Evolutionary conservation across 2,329 filamentous ascomycete species (phyloP).

Genomic region (Coleophoma crateriformis): DNA sequence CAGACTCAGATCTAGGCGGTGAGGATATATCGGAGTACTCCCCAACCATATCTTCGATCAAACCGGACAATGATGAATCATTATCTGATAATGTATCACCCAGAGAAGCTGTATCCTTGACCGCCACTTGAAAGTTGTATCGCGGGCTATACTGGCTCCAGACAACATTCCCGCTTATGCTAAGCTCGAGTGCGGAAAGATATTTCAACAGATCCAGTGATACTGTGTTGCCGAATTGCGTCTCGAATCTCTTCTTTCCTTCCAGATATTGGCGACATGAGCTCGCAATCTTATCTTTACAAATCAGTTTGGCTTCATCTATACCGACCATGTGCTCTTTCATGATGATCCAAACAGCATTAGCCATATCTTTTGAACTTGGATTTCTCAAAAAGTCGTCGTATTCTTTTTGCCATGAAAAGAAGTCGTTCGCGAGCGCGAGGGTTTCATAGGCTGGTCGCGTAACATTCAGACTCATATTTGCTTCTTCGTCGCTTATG

Average conservation of each 20-base stretch:
- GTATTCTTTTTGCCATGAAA: constrained; percentile 31
- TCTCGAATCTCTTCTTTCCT: not conserved
- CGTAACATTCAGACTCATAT: not conserved
- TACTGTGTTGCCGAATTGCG: constrained; percentile 1
- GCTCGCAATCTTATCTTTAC: constrained; percentile 10
- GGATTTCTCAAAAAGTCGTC: constrained; percentile 26
- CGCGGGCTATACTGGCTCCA: constrained; percentile 31
- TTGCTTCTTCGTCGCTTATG: constrained; percentile 1
- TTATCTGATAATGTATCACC: too few species aligned
- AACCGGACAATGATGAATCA: too few species aligned
- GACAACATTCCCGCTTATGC: constrained; percentile 27
- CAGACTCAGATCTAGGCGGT: too few species aligned
- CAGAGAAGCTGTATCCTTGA: too few species aligned
- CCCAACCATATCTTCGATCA: too few species aligned
- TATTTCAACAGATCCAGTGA: constrained; percentile 22
- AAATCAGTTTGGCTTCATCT: constrained; percentile 23
- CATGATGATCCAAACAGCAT: constrained; percentile 35
- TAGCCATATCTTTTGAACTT: constrained; percentile 13
- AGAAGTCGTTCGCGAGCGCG: constrained; percentile 29
- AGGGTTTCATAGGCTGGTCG: not conserved
- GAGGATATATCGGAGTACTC: too few species aligned
- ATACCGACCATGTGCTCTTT: constrained; percentile 23
- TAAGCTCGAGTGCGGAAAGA: constrained; percentile 25
- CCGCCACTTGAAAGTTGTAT: constrained; percentile 15
- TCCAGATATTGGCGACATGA: not conserved